These are phyloP conservation scores for Cutaneotrichosporon spelunceum DNA, from an alignment of 1,284 basidiomycete genomes.

Conservation along the genomic window DNA sequence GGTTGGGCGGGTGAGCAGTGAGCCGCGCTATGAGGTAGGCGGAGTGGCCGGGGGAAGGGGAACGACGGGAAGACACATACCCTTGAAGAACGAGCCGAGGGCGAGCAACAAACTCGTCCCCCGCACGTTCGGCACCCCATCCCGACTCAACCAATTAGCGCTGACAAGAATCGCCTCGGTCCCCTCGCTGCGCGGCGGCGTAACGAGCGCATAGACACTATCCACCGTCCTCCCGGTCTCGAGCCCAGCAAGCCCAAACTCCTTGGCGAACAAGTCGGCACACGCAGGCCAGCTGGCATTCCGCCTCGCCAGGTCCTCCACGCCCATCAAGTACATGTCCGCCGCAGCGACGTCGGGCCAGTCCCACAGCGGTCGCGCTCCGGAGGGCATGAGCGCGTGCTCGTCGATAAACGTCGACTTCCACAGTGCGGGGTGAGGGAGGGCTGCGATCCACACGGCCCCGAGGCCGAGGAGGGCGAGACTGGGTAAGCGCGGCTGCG, in stretches of 20 bases:
- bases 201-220: conserved; percentile 73
- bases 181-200: conserved; percentile 80
- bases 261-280: conserved; percentile 18
- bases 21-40: too few species aligned
- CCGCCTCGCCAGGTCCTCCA: conserved; percentile 63
- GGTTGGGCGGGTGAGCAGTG: neutral
- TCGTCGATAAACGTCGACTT: conserved; percentile 80
- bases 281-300: conserved; percentile 66
- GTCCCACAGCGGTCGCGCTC: conserved; percentile 81
- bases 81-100: conserved; percentile 75
- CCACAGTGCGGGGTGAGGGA: conserved; percentile 66
- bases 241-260: conserved; percentile 31
- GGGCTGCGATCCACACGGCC: conserved; percentile 67
- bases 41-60: too few species aligned
- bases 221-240: conserved; percentile 28
- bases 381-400: conserved; percentile 85
- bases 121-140: conserved; percentile 64
- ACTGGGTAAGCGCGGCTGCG: conserved; percentile 8
- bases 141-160: conserved; percentile 76
- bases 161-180: conserved; percentile 85
- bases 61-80: conserved; percentile 53
- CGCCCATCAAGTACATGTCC: conserved; percentile 66
- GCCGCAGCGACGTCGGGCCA: conserved; percentile 84
- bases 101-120: conserved; percentile 80
- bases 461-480: conserved; percentile 59